These are phyloP conservation scores for Pseudopithomyces maydicus DNA, from an alignment of 2,329 filamentous ascomycete species.

Conservation along the genomic window DNA sequence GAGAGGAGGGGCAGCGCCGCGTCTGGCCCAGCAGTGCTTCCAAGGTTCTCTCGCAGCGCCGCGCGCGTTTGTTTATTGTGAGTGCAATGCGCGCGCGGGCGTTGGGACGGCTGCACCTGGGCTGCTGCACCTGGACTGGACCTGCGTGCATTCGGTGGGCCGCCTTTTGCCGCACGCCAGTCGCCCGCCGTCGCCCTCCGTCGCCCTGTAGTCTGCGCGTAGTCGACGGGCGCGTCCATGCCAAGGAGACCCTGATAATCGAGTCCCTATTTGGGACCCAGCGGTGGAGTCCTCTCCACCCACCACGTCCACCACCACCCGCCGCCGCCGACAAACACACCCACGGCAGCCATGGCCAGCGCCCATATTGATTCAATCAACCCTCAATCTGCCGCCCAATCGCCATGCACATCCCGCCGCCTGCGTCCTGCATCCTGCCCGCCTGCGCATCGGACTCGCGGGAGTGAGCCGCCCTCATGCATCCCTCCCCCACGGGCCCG, in stretches of 20 bases:
- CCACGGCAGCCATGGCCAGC: no score
- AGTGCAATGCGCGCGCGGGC: background rate
- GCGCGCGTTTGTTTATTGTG: background rate
- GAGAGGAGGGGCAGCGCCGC: no score
- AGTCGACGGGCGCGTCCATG: conserved; percentile 5
- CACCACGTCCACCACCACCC: background rate
- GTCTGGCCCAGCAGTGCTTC: no score
- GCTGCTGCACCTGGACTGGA: no score
- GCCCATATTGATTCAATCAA: background rate
- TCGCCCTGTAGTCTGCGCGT: conserved; percentile 1
- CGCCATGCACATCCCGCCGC: no score
- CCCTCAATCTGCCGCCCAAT: no score
- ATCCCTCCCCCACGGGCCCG: background rate
- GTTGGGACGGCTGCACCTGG: background rate
- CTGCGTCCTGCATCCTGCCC: no score
- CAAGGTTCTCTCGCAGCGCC: no score
- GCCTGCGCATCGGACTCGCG: no score
- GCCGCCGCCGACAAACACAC: no score
- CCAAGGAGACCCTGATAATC: conserved; percentile 9
- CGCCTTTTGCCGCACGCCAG: conserved; percentile 2
- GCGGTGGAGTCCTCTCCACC: background rate
- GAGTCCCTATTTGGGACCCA: background rate
- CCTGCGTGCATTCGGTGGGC: background rate
- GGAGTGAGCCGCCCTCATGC: background rate
- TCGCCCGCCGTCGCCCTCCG: conserved; percentile 10